A percentile compares a stretch with the other conserved stretches of the same genome.
These are phyloP conservation scores for Sclerotinia glacialis DNA, from an alignment of 2,329 filamentous ascomycete species.

Conservation along the genomic window DNA sequence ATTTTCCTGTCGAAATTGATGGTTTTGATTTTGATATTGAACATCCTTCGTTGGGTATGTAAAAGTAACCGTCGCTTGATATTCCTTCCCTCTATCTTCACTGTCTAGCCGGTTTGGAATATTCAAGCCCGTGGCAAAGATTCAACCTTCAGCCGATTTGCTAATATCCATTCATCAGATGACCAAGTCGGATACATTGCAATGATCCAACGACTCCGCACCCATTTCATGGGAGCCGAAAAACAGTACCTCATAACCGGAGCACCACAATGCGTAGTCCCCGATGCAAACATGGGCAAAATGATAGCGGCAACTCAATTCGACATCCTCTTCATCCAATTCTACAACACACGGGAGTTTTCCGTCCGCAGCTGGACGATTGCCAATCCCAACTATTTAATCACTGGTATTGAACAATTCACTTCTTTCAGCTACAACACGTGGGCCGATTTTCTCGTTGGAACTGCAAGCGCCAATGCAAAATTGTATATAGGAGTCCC, in stretches of 20 bases:
- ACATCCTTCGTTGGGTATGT: conserved; percentile 25
- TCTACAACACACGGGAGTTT: conserved; percentile 38
- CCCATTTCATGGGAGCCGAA: conserved; percentile 27
- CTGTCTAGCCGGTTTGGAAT: no score
- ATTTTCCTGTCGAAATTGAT: conserved; percentile 34
- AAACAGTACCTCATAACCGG: conserved; percentile 38
- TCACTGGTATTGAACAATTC: background rate
- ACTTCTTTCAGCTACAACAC: conserved; percentile 31
- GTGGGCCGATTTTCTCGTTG: conserved; percentile 28
- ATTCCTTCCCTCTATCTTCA: no score
- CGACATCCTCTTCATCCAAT: conserved; percentile 38
- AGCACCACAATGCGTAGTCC: conserved; percentile 37
- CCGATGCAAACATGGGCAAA: conserved; percentile 35
- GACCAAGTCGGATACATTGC: conserved; percentile 33
- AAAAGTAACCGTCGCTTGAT: background rate
- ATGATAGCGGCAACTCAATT: conserved; percentile 34
- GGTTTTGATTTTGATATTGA: conserved; percentile 41
- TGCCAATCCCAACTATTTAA: background rate
- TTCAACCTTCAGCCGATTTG: background rate
- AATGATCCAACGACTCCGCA: conserved; percentile 34
- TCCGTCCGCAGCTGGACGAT: conserved; percentile 30
- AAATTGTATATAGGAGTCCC: conserved; percentile 37
- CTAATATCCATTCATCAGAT: conserved; percentile 23
- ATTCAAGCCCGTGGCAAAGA: no score
- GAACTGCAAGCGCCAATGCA: conserved; percentile 31